Percentiles rank a stretch among this genome's conserved stretches.
These are phyloP conservation scores for Diaporthe amygdali DNA, from an alignment of 2,329 filamentous ascomycete genomes.

Conservation along the genomic window DNA sequence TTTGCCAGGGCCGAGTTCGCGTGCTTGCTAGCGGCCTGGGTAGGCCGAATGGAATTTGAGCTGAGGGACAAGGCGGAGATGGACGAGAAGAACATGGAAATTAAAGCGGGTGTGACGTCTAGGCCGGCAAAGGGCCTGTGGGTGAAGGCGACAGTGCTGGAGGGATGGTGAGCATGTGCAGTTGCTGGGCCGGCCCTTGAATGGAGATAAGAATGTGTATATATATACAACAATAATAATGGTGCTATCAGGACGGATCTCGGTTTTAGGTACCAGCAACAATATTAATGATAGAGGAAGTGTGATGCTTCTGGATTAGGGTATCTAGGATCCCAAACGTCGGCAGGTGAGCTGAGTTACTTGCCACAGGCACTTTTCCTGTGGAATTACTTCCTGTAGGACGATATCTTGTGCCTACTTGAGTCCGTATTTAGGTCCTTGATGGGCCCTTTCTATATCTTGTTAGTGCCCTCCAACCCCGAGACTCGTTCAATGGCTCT, in stretches of 20 bases:
- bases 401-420: no score
- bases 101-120: constrained; percentile 74
- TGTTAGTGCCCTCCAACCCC: neutral
- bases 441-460: no score
- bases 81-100: constrained; percentile 69
- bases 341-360: neutral
- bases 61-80: constrained; percentile 62
- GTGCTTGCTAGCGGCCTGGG: constrained; percentile 77
- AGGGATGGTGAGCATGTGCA: constrained; percentile 61
- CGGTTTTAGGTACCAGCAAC: neutral
- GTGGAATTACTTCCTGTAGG: neutral
- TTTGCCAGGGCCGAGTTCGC: constrained; percentile 89
- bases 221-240: neutral
- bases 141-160: constrained; percentile 69
- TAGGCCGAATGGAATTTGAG: constrained; percentile 75
- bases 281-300: neutral
- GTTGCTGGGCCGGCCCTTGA: neutral
- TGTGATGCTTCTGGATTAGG: neutral
- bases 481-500: neutral
- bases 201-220: neutral
- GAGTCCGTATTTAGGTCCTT: neutral
- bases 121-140: constrained; percentile 75
- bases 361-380: no score
- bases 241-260: neutral
- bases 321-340: neutral